A percentile compares a stretch with the other conserved stretches of the same genome.
Conservation (phyloP, 805 yeast species). For the Wickerhamomyces subpelliculosus region DNA sequence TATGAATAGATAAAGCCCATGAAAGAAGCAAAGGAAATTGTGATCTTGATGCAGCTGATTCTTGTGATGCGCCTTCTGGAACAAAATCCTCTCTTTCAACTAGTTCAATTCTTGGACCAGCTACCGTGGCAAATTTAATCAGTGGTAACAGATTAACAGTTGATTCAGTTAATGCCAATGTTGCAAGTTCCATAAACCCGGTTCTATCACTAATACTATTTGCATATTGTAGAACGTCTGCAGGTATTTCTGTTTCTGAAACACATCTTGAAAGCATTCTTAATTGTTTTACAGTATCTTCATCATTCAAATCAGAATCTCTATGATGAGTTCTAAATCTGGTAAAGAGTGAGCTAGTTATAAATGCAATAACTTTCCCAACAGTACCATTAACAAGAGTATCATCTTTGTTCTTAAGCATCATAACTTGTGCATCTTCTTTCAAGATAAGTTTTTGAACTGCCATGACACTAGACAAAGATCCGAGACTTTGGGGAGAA, state of each 20-base stretch:
- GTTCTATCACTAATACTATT: slow-evolving; percentile 9
- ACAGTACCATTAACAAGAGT: slow-evolving; percentile 84
- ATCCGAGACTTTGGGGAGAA: slow-evolving; percentile 31
- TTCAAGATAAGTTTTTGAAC: slow-evolving; percentile 57
- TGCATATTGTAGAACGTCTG: slow-evolving; percentile 22
- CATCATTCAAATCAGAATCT: slow-evolving; percentile 15
- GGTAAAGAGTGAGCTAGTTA: slow-evolving; percentile 20
- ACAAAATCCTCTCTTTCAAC: slow-evolving; percentile 18
- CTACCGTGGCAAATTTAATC: slow-evolving; percentile 35
- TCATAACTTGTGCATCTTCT: slow-evolving; percentile 91
- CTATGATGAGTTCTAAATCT: slow-evolving; percentile 12
- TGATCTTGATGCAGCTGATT: slow-evolving; percentile 28
- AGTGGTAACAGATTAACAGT: slow-evolving; percentile 29
- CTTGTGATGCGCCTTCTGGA: not conserved
- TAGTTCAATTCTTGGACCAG: slow-evolving; percentile 30
- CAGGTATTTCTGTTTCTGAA: slow-evolving; percentile 17
- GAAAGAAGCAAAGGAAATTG: slow-evolving; percentile 70
- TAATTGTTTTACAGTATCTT: slow-evolving; percentile 21
- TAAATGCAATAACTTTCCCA: slow-evolving; percentile 55
- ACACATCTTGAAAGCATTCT: slow-evolving; percentile 26
- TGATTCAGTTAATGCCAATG: slow-evolving; percentile 14
- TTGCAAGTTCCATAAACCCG: slow-evolving; percentile 11
- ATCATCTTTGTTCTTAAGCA: slow-evolving; percentile 73
- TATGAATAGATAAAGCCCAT: slow-evolving; percentile 82
- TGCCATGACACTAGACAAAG: slow-evolving; percentile 75